Evolutionary conservation across 2,329 filamentous ascomycete genomes (phyloP).

Genomic region (Coccinonectria pachysandricola): DNA sequence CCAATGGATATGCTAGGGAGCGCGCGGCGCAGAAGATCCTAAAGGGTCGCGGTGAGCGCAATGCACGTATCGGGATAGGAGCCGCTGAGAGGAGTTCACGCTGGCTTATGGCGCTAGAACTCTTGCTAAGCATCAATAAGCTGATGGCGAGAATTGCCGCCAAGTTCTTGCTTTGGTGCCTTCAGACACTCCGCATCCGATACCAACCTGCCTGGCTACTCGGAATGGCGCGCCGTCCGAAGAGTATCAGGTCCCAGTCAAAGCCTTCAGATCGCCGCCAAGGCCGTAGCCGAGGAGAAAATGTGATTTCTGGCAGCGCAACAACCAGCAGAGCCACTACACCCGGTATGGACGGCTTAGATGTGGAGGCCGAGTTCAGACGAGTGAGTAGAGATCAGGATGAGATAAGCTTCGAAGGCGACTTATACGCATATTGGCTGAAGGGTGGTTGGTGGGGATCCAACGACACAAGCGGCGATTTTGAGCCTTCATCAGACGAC

Average conservation of each 20-base stretch:
- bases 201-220: conserved; percentile 41
- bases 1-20: conserved; percentile 59
- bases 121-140: conserved; percentile 60
- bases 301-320: no score
- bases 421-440: conserved; percentile 78
- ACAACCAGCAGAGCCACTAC: neutral
- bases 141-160: conserved; percentile 24
- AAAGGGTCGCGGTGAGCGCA: conserved; percentile 36
- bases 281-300: conserved; percentile 4
- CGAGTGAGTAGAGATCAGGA: conserved; percentile 36
- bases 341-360: conserved; percentile 49
- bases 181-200: conserved; percentile 34
- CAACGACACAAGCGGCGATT: conserved; percentile 72
- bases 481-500: conserved; percentile 43
- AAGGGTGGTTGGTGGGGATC: conserved; percentile 77
- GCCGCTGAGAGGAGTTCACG: conserved; percentile 68
- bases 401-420: conserved; percentile 60
- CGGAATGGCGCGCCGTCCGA: conserved; percentile 36
- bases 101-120: conserved; percentile 67
- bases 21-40: conserved; percentile 51
- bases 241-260: conserved; percentile 16
- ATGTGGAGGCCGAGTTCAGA: conserved; percentile 73
- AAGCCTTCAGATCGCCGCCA: conserved; percentile 9
- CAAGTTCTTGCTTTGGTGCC: conserved; percentile 41
- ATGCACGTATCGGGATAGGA: conserved; percentile 58